Evolutionary conservation across 129 eudicot genomes (phyloP), one percentile per base, ranked within the genome.

Genomic region (Chrysanthemum makinoi): DNA sequence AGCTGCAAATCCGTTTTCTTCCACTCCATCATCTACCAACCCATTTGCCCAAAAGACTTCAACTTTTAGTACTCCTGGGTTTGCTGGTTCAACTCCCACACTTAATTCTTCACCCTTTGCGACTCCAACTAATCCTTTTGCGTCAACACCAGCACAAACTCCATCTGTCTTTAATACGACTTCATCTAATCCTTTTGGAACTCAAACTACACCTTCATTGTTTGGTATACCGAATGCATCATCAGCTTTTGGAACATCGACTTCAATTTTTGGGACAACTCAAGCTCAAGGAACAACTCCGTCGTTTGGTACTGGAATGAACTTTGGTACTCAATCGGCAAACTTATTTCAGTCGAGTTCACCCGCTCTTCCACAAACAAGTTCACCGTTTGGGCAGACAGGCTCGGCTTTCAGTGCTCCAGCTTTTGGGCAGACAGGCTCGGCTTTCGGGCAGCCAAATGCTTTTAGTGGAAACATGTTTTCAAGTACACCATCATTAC

Each of bases 51-150:
- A 78, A 28, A 89, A 87, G 66, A 71, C 91, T 17, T 70, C 95
- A 68, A 82, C 80, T 2, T 85, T 89, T 66, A 19, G 79, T 22
- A 82, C 75, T 70, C 50, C 91, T 7, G 2, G 10, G 13, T 91
- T 91, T 75, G 95, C 84, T 63, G 19, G 72, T 51, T 20, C 94
- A 71, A 62, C 86, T 65, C 75, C 95, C 33, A 44, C 91, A 18
- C 85, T 91, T 81, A 80, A 86, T 48, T 81, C 98, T 68, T 83
- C 98, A 19, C 79, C 90, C 18, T 88, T 91, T 60, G 90, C 88
- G 20, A 7, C 68, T 54, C 50, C 89, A 16, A 51, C 88, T 55
- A 89, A 86, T 65, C 87, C 83, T 24, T 89, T 94, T 72, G 90
- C 89, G 51, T 83, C 98, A 68, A 70, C 90, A 54, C 65, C 90